Evolutionary conservation across 352 stramenopile genomes (phyloP), one percentile per base, ranked within the genome.

Genomic region (Phytophthora pluvialis): DNA sequence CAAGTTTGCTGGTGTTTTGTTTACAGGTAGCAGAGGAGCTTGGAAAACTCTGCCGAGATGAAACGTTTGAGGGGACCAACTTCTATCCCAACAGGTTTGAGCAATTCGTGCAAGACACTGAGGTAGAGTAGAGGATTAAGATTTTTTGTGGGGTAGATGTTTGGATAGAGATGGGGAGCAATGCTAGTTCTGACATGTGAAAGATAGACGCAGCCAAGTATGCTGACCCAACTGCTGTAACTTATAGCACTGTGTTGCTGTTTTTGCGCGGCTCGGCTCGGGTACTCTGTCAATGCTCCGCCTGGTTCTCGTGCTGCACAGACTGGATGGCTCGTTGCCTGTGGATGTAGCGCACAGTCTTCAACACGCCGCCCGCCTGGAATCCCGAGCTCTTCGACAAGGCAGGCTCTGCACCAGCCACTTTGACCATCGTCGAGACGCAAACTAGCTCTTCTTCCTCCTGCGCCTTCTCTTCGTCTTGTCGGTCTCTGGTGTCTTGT

Each of bases 21-120:
- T 29, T 64, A 36, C 48, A 97, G 74, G 90, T 97, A 32, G 96
- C 95, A 4, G 97, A 99, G 72, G 73, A 96, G 50, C 78, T 95
- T 32, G 95, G 94, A 26, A 91, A 90, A 57, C 65, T 99, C 8
- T 99, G 95, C 78, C 88, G 97, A 54, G 97, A 99, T 73, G 93
- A 98, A 51, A 99, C 91, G 9, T 91, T 98, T 46, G 92, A 99
- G 76, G 94, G 93, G 0, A 90, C 88, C 13, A 93, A 96, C 64
- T 99, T 98, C 61, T 99, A 97, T 75, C 86, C 90, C 2, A 99
- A 99, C 76, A 75, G 70, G 5, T 98, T 98, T 73, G 75, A 76
- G 35, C 29, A 77, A 51, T 92, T 91, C 64, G 63, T 67, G 45
- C 35, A 58, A 54, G 51, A 55, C 25, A 53, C 64, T 15, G 44